A percentile compares a stretch with the other conserved stretches of the same genome.
phyloP scores from a whole-genome alignment of 495 filamentous ascomycete genomes.

The Daldinia concentrica region DNA sequence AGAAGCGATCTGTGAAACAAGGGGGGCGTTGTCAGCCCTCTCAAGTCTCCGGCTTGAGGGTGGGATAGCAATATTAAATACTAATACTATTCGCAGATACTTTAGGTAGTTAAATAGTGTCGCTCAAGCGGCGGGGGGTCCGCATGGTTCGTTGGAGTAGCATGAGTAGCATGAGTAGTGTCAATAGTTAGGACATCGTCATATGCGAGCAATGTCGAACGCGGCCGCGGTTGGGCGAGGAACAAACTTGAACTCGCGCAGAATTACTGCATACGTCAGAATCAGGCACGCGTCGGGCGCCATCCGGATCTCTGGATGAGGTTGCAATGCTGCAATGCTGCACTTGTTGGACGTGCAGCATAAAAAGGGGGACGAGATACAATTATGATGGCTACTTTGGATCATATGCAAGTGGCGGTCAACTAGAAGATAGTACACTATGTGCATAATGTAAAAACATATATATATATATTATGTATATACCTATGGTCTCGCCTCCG shows the following conservation, averaged over 20 bases:
- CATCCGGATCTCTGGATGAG: conserved; percentile 25
- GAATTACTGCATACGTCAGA: conserved; percentile 28
- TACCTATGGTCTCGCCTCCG: conserved; percentile 5
- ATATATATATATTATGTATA: conserved; percentile 4
- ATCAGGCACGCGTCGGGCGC: conserved; percentile 38
- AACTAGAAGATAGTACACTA: conserved; percentile 13
- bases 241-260: conserved; percentile 8
- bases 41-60: neutral
- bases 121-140: neutral
- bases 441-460: no score
- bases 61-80: neutral
- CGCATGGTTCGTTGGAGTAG: conserved; percentile 5
- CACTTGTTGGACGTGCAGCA: conserved; percentile 14
- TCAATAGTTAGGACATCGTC: conserved; percentile 15
- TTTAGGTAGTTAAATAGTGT: neutral
- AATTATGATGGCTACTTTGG: conserved; percentile 31
- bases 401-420: conserved; percentile 39
- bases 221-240: conserved; percentile 11
- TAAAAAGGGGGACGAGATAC: conserved; percentile 8
- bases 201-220: conserved; percentile 6
- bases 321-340: conserved; percentile 17
- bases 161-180: conserved; percentile 1
- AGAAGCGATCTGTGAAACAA: conserved; percentile 11
- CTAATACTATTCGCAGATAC: neutral
- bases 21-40: neutral